Base-by-base conservation (phyloP, 257 asterid genomes). In the Asclepias syriaca region DNA sequence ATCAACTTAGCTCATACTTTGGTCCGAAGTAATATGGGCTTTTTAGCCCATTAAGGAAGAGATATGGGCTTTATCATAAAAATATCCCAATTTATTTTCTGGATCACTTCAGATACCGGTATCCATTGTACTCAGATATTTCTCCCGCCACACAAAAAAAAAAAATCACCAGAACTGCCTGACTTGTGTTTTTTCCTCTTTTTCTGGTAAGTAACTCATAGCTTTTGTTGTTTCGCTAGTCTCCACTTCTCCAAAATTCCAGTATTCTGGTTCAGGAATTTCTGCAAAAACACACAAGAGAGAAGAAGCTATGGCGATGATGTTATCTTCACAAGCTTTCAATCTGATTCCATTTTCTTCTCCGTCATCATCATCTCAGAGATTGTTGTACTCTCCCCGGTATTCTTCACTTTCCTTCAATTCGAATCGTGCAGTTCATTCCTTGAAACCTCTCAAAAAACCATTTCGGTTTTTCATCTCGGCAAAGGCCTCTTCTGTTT, bases 401-500 rank as follows among this genome's bases (percentile, higher is more conserved):
- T 66, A 55, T 34, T 48, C 15, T 51, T 56, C 81, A 6, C 15
- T 70, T 74, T 53, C 90, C 14, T 40, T 78, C 13, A 74, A 82
- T 9, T 66, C 79, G 65, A 67, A 67, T 46, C 3, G 40, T 12
- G 27, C 37, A 65, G 1, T 66, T 27, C 74, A 57, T 34, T 73
- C 72, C 56, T 21, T 68, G 24, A 74, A 29, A 21, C 55, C 18
- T 18, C 81, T 18, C 12, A 19, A 10, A 54, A 79, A 39, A 12
- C 74, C 46, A 14, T 63, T 56, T 48, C 77, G 79, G 68, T 60
- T 75, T 15, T 32, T 78, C 39, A 66, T 75, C 10, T 13, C 67
- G 53, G 84, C 78, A 68, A 68, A 46, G 40, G 82, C 87, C 39
- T 75, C 87, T 58, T 71, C 86, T 24, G 66, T 75, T 48, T 27